Percentiles rank a stretch among this genome's conserved stretches.
These are phyloP conservation scores for Knufia fluminis DNA, from an alignment of 2,329 filamentous ascomycete genomes.

Conservation along the genomic window DNA sequence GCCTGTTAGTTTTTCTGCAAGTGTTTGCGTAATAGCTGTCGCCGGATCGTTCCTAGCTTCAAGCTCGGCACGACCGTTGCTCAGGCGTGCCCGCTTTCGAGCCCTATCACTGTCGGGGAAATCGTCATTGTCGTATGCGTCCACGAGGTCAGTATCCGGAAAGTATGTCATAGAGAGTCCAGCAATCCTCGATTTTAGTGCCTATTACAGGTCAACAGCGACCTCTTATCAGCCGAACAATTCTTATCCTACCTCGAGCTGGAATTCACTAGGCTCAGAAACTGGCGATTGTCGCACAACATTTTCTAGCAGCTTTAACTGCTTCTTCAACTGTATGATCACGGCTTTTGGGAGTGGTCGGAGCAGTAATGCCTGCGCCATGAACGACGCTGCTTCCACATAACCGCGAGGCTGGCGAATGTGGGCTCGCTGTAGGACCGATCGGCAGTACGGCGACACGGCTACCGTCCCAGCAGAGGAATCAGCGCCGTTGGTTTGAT, in stretches of 20 bases:
- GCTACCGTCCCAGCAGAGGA: background rate
- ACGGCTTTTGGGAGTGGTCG: background rate
- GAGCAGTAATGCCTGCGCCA: background rate
- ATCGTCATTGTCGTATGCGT: background rate
- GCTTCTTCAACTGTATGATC: slow-evolving; percentile 7
- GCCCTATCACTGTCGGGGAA: slow-evolving; percentile 23
- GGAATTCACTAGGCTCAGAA: background rate
- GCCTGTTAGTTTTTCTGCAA: slow-evolving; percentile 28
- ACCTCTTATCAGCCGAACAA: background rate
- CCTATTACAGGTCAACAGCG: background rate
- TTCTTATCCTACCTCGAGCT: background rate
- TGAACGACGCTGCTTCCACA: slow-evolving; percentile 1
- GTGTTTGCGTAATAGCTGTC: slow-evolving; percentile 13
- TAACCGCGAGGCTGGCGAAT: background rate
- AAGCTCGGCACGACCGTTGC: slow-evolving; percentile 30
- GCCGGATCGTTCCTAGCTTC: slow-evolving; percentile 15
- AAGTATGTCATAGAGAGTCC: slow-evolving; percentile 2
- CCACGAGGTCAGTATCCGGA: background rate
- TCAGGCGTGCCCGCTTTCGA: slow-evolving; percentile 30
- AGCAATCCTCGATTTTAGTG: slow-evolving; percentile 1
- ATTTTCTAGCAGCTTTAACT: background rate
- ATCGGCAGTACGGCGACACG: background rate
- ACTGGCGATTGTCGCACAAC: background rate
- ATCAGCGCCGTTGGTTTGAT: background rate
- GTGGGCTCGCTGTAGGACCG: background rate